Conservation (phyloP, 73 alveolate species). For the Paramecium pentaurelia region DNA sequence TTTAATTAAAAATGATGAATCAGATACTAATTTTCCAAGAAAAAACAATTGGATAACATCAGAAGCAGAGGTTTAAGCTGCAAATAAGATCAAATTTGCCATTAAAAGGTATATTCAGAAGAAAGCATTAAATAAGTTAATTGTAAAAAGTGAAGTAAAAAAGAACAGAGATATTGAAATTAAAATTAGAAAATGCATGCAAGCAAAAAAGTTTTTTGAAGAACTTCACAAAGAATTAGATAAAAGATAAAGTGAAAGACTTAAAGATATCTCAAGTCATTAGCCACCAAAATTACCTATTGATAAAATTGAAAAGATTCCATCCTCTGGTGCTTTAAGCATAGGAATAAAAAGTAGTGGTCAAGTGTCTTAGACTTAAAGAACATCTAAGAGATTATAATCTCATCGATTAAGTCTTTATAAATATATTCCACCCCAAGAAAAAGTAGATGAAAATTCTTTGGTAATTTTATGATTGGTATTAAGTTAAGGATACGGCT, state of each 20-base stretch:
- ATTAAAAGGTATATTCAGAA: not conserved
- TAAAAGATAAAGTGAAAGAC: not conserved
- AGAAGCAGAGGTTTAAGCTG: constrained; percentile 33
- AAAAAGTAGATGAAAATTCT: not conserved
- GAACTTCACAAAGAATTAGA: constrained; percentile 3
- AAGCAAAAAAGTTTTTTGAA: constrained; percentile 33
- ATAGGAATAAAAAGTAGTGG: not conserved
- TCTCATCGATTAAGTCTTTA: not conserved
- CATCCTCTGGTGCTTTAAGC: not conserved
- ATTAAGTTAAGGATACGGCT: not conserved
- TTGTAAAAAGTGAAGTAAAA: not conserved
- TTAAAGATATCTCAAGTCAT: not conserved
- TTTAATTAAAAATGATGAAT: not conserved
- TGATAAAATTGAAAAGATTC: not conserved
- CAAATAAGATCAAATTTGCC: not conserved
- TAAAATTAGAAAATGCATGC: constrained; percentile 3
- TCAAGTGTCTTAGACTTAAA: not conserved
- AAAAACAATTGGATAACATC: constrained; percentile 25
- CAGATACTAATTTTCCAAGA: not conserved
- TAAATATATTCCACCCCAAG: not conserved
- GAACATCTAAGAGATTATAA: not conserved
- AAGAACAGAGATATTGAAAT: not conserved
- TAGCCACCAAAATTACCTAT: not conserved
- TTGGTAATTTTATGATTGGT: not conserved
- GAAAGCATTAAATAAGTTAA: not conserved